A percentile compares a stretch with the other conserved stretches of the same genome.
Conservation (phyloP, 495 filamentous ascomycete genomes). For the Choiromyces venosus region DNA sequence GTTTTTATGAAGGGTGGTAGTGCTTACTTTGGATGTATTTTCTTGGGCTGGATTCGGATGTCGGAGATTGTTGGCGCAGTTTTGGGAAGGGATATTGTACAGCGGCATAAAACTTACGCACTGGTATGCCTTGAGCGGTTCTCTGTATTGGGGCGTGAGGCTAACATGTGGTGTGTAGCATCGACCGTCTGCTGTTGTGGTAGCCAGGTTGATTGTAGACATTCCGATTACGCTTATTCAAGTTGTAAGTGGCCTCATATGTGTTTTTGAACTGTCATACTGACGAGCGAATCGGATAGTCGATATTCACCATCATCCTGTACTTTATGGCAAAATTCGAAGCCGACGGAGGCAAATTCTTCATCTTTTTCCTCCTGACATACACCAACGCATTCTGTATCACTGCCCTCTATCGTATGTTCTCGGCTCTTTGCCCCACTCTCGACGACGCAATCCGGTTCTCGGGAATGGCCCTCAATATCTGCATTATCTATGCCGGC, state of each 20-base stretch:
- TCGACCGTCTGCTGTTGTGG: constrained; percentile 63
- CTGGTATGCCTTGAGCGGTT: constrained; percentile 46
- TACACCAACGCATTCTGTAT: constrained; percentile 58
- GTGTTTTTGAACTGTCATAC: neutral
- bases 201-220: constrained; percentile 64
- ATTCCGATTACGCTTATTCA: constrained; percentile 61
- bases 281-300: neutral
- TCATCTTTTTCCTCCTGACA: constrained; percentile 48
- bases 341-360: constrained; percentile 60
- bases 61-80: constrained; percentile 67
- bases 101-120: constrained; percentile 65
- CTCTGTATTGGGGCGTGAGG: too few relatives aligned
- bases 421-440: constrained; percentile 63
- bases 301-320: constrained; percentile 58
- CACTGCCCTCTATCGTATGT: constrained; percentile 69
- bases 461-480: constrained; percentile 55
- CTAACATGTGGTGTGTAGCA: constrained; percentile 44
- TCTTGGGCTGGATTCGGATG: constrained; percentile 65
- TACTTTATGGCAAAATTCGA: constrained; percentile 67
- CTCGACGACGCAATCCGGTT: constrained; percentile 72
- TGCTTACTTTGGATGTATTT: constrained; percentile 67
- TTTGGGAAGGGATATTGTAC: constrained; percentile 57
- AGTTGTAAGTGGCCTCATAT: constrained; percentile 43
- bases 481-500: constrained; percentile 51
- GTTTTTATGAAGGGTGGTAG: constrained; percentile 65